phyloP scores from a whole-genome alignment of 2,329 filamentous ascomycete species.

The Colletotrichum lupini region DNA sequence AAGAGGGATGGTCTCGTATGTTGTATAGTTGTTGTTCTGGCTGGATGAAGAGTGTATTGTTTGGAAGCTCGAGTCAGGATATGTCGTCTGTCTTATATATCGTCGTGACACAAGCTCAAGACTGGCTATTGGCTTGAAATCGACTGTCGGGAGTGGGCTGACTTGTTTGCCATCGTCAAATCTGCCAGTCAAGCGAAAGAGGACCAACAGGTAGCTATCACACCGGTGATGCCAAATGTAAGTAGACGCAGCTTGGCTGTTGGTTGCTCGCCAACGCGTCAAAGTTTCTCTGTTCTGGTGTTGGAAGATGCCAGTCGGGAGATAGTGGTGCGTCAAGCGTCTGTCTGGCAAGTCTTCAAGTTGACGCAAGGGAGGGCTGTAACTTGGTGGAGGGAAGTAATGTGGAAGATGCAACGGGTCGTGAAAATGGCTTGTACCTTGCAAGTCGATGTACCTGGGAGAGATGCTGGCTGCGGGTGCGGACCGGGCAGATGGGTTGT shows the following conservation, averaged over 20 bases:
- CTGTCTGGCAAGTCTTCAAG: slow-evolving; percentile 12
- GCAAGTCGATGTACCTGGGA: slow-evolving; percentile 36
- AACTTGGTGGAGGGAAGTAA: slow-evolving; percentile 36
- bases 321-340: slow-evolving; percentile 31
- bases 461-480: slow-evolving; percentile 34
- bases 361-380: slow-evolving; percentile 34
- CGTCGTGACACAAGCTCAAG: slow-evolving; percentile 33
- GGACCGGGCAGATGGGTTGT: slow-evolving; percentile 34
- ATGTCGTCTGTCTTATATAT: slow-evolving; percentile 35
- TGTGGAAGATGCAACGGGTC: slow-evolving; percentile 17
- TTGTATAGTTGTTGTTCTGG: background rate
- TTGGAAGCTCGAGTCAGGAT: slow-evolving; percentile 8
- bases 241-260: slow-evolving; percentile 33
- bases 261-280: slow-evolving; percentile 36
- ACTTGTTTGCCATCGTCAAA: slow-evolving; percentile 38
- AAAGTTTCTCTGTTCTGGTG: slow-evolving; percentile 11
- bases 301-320: slow-evolving; percentile 24
- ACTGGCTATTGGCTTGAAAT: slow-evolving; percentile 35
- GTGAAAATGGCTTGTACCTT: slow-evolving; percentile 34
- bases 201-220: slow-evolving; percentile 29
- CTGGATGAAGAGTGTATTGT: slow-evolving; percentile 21
- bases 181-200: slow-evolving; percentile 30
- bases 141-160: slow-evolving; percentile 33
- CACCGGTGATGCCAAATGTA: slow-evolving; percentile 36
- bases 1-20: background rate